Percentiles rank a stretch among this genome's conserved stretches.
Evolutionary conservation across 2,329 filamentous ascomycete species (phyloP).

Genomic region (Thermomyces lanuginosus): DNA sequence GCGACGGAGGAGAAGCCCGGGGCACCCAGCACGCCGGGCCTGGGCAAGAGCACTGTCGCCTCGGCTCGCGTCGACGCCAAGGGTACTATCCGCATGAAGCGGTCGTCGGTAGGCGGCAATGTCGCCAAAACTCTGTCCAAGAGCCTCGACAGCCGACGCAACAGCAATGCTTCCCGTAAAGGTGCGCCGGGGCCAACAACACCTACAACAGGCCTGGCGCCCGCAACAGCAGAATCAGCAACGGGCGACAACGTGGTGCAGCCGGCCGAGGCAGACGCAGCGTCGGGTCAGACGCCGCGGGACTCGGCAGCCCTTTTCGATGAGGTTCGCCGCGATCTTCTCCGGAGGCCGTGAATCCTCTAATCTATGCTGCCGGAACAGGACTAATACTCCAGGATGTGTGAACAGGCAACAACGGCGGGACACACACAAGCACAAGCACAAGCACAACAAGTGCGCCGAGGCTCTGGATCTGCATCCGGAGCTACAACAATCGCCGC

Average conservation of each 20-base stretch:
- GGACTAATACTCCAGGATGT: too few species aligned
- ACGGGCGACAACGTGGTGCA: constrained; percentile 21
- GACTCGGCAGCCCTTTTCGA: constrained; percentile 28
- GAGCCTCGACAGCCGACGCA: constrained; percentile 79
- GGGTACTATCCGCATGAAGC: constrained; percentile 42
- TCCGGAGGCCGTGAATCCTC: constrained; percentile 30
- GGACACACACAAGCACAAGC: too few species aligned
- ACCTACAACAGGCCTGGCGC: too few species aligned
- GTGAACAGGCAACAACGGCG: too few species aligned
- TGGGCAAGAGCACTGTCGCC: constrained; percentile 82
- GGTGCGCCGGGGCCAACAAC: constrained; percentile 31
- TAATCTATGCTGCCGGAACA: too few species aligned
- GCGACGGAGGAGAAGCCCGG: constrained; percentile 83
- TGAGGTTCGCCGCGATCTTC: constrained; percentile 33
- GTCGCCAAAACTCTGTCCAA: constrained; percentile 67
- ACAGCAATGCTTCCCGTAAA: constrained; percentile 72
- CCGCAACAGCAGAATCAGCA: constrained; percentile 18
- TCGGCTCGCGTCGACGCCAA: constrained; percentile 74
- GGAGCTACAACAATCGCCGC: too few species aligned
- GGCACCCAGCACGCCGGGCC: constrained; percentile 78
- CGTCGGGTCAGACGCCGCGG: constrained; percentile 18
- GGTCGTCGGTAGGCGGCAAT: constrained; percentile 47
- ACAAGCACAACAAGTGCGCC: too few species aligned
- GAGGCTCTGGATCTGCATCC: too few species aligned
- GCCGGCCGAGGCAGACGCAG: constrained; percentile 20